Evolutionary conservation across 2,329 filamentous ascomycete genomes (phyloP), one percentile per base, ranked within the genome.

Genomic region (Microsporum canis): DNA sequence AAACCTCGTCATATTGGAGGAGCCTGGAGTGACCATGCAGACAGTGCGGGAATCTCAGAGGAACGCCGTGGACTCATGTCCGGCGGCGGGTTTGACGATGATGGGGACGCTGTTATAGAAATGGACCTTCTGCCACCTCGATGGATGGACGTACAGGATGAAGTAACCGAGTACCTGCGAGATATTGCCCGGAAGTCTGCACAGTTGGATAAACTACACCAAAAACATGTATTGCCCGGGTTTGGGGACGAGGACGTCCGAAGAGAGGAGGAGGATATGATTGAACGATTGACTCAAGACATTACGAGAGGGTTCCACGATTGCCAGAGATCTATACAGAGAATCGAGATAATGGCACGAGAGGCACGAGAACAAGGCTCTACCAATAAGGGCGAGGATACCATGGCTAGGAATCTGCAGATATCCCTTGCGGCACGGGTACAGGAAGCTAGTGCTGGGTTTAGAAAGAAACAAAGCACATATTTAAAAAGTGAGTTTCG

Each of bases 181-280:
- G 84, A 88, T 62, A 89, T 97, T 66, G 87, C 89, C 59, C 85
- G 84, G 63, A 90, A 95, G 76, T 88, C 90, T 66, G 85, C 89
- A 68, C 86, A 85, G 68, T 82, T 99, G 36, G 94, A 97, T 71
- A 89, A 91, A 71, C 79, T 99, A 64, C 94, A 99, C 73, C 91
- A 96, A 76, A 97, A 97, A 73, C 94, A 99, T 75, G 88, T 99
- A 49, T 81, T 99, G 12, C 94, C 94, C 0, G 91, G 92, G 33
- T 99, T 99, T 76, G 91, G 97, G 71, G 94, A 99, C 69, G 92
- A 97, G 68, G 89, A 91, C 60, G 83, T 90, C 47, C 94, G 96
- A 76, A 86, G 81, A 72, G 83, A 84, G 63, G 94, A 99, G 73
- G 94, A 97, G 77, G 78, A 83, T 58, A 87, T 95, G 71, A 99